Evolutionary conservation across 148 eudicot species (phyloP).

Genomic region (Nepenthes mirabilis): DNA sequence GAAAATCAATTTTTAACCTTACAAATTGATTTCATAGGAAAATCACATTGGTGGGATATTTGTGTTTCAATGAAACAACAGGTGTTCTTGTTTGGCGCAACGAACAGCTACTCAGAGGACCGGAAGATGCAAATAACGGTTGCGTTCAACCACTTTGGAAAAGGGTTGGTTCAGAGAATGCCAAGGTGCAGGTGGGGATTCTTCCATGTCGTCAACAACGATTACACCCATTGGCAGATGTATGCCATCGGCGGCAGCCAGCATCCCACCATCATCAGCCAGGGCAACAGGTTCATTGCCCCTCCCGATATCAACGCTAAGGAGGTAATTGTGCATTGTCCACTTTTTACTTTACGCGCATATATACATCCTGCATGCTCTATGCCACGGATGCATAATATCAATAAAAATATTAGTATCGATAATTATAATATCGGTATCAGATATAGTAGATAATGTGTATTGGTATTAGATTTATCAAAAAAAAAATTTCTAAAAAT

Average conservation of each 20-base stretch:
- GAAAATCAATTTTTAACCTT: too few relatives aligned
- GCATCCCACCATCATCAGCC: constrained; percentile 52
- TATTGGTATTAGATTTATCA: too few relatives aligned
- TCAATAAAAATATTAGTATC: too few relatives aligned
- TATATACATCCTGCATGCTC: too few relatives aligned
- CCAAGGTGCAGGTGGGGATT: constrained; percentile 67
- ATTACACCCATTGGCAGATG: constrained; percentile 69
- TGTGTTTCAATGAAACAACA: constrained; percentile 1
- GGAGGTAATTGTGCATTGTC: constrained; percentile 18
- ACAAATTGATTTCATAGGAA: too few relatives aligned
- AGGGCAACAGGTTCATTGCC: constrained; percentile 64
- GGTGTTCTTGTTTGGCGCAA: constrained; percentile 63
- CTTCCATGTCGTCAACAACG: constrained; percentile 67
- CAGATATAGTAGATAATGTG: too few relatives aligned
- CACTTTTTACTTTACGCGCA: too few relatives aligned
- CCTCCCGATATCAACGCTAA: constrained; percentile 29
- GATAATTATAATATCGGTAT: too few relatives aligned
- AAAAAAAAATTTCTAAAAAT: too few relatives aligned
- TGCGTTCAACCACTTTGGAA: constrained; percentile 61
- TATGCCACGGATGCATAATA: too few relatives aligned
- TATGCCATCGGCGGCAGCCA: constrained; percentile 66
- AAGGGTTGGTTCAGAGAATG: constrained; percentile 64
- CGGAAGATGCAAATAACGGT: constrained; percentile 60
- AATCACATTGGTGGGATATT: too few relatives aligned
- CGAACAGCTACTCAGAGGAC: constrained; percentile 23